Conservation (phyloP, 176 grass and related monocot species). For the Oryza coarctata region DNA sequence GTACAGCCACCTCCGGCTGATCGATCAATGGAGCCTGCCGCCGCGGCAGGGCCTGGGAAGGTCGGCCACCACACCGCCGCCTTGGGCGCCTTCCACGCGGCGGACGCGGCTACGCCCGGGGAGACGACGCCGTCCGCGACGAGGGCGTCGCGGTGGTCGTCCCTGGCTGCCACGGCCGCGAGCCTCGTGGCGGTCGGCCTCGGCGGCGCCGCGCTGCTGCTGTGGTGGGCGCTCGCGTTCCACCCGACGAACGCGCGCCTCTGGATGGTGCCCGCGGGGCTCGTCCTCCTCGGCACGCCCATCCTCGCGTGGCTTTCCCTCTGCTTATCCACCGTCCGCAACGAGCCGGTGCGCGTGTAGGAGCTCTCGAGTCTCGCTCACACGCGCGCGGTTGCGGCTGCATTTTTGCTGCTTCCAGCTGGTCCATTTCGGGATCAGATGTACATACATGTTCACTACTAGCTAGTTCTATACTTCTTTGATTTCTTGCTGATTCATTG, state of each 20-base stretch:
- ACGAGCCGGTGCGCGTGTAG: neutral
- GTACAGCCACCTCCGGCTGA: neutral
- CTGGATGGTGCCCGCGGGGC: conserved; percentile 93
- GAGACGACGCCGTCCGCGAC: neutral
- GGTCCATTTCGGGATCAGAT: neutral
- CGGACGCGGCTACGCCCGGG: neutral
- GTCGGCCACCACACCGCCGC: neutral
- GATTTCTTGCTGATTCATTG: conserved; percentile 15
- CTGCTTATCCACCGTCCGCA: conserved; percentile 36
- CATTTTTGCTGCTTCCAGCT: neutral
- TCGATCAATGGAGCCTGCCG: conserved; percentile 38
- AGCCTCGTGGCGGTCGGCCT: conserved; percentile 47
- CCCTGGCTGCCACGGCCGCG: conserved; percentile 4
- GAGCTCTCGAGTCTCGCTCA: neutral
- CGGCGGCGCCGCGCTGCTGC: conserved; percentile 68
- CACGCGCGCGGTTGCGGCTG: too few relatives aligned
- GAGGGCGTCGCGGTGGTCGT: neutral
- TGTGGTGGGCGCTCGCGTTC: conserved; percentile 85
- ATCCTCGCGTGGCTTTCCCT: conserved; percentile 71
- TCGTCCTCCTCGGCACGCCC: conserved; percentile 84
- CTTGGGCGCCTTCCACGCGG: neutral
- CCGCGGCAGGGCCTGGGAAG: conserved; percentile 14
- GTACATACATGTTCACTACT: neutral
- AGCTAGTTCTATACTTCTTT: neutral
- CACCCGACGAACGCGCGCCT: conserved; percentile 70